Conservation (phyloP, 2,329 filamentous ascomycete species). For the Phyllosticta citribraziliensis region DNA sequence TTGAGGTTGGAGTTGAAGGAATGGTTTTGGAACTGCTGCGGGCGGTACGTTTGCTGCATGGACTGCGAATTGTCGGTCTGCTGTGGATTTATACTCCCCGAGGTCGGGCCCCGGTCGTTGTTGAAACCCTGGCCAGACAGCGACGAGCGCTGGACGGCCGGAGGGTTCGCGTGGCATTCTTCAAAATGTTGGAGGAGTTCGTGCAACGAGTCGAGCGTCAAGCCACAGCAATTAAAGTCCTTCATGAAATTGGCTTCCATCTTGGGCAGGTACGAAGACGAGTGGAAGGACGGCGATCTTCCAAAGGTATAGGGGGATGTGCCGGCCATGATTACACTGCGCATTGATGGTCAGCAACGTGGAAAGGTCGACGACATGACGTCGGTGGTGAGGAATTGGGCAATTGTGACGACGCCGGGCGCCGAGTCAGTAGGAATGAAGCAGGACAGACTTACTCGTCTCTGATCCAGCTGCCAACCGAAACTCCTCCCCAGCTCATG, state of each 20-base stretch:
- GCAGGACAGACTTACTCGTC: conserved; percentile 72
- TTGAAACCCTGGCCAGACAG: conserved; percentile 36
- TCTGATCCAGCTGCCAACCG: conserved; percentile 90
- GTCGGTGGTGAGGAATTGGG: background rate
- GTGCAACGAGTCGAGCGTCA: conserved; percentile 81
- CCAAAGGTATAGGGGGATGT: conserved; percentile 83
- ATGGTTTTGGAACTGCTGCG: conserved; percentile 30
- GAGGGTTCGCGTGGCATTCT: conserved; percentile 69
- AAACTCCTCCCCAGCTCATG: conserved; percentile 95
- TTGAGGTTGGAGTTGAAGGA: conserved; percentile 10
- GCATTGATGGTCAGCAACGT: background rate
- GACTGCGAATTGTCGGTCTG: conserved; percentile 21
- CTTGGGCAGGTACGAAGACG: conserved; percentile 90
- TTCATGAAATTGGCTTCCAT: conserved; percentile 96
- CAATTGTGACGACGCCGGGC: background rate
- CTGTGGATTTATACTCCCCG: conserved; percentile 16
- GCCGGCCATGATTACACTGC: conserved; percentile 85
- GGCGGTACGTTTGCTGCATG: conserved; percentile 27
- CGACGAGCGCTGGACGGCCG: conserved; percentile 29
- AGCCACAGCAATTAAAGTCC: conserved; percentile 91
- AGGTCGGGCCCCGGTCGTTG: conserved; percentile 2
- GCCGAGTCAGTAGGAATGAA: background rate
- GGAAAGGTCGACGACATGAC: background rate
- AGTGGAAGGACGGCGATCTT: conserved; percentile 92
- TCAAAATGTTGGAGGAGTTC: conserved; percentile 95